Conservation (phyloP, 2,329 filamentous ascomycete species). For the Hymenoscyphus occultus region DNA sequence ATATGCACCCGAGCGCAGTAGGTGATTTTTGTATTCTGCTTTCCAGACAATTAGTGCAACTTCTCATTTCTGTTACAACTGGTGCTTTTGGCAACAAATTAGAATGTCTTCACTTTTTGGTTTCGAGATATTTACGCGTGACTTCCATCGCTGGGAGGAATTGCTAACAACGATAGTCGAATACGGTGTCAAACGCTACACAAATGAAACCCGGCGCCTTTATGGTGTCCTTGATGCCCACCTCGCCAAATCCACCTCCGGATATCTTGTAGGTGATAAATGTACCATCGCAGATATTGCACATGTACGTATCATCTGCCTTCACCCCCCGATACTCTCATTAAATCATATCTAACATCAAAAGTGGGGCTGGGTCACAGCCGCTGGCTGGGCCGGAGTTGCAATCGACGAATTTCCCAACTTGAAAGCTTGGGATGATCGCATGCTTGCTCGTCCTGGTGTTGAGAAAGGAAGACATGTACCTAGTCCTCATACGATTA, state of each 20-base stretch:
- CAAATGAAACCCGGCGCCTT: conserved; percentile 78
- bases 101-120: not conserved
- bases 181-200: conserved; percentile 79
- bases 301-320: conserved; percentile 37
- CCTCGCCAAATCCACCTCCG: conserved; percentile 54
- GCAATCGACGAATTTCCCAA: conserved; percentile 73
- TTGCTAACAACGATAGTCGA: conserved; percentile 43
- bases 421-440: conserved; percentile 74
- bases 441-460: conserved; percentile 64
- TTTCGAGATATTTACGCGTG: not conserved
- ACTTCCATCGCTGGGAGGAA: not conserved
- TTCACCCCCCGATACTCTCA: not conserved
- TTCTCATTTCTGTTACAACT: no score
- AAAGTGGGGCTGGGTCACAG: conserved; percentile 27
- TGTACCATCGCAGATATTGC: conserved; percentile 76
- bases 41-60: no score
- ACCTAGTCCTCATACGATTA: conserved; percentile 62
- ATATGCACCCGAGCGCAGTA: conserved; percentile 73
- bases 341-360: not conserved
- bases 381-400: conserved; percentile 49
- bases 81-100: not conserved
- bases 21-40: not conserved
- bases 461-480: conserved; percentile 75
- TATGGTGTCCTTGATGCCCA: conserved; percentile 76
- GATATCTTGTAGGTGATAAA: conserved; percentile 64